Conservation (phyloP, 2,329 filamentous ascomycete genomes). For the Aspergillus puulaauensis region DNA sequence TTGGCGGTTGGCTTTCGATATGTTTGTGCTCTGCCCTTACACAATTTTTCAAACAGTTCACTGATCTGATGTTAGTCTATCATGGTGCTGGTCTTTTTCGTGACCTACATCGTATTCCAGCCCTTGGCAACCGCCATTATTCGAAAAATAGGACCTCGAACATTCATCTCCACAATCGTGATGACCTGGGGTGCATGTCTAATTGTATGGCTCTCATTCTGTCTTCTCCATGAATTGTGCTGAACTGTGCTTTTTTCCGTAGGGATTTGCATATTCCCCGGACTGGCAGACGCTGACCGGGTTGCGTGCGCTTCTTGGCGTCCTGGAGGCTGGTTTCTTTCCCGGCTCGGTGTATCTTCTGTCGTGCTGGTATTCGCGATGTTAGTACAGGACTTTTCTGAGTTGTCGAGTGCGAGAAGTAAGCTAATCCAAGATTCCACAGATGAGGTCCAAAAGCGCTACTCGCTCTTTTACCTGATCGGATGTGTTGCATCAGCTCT, state of each 20-base stretch:
- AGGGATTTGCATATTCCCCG: slow-evolving; percentile 29
- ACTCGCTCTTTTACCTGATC: slow-evolving; percentile 50
- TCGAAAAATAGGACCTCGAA: slow-evolving; percentile 29
- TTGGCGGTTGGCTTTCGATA: slow-evolving; percentile 31
- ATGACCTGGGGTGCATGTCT: slow-evolving; percentile 30
- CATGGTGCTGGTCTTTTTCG: slow-evolving; percentile 33
- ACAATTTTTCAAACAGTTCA: background rate
- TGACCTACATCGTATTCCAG: slow-evolving; percentile 32
- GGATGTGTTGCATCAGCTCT: slow-evolving; percentile 50
- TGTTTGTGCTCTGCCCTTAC: slow-evolving; percentile 10
- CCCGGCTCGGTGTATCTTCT: slow-evolving; percentile 69
- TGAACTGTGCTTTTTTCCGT: background rate
- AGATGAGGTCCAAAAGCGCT: slow-evolving; percentile 36
- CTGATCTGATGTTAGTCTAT: slow-evolving; percentile 19
- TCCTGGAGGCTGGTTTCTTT: slow-evolving; percentile 57
- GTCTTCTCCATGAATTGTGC: background rate
- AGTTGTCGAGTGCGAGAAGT: no score
- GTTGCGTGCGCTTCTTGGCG: slow-evolving; percentile 25
- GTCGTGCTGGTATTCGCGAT: slow-evolving; percentile 68
- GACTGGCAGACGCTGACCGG: slow-evolving; percentile 28
- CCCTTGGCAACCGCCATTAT: slow-evolving; percentile 30
- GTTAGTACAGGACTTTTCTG: slow-evolving; percentile 15
- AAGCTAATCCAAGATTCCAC: slow-evolving; percentile 6
- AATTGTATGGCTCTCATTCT: slow-evolving; percentile 20
- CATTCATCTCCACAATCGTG: slow-evolving; percentile 28